A percentile compares a stretch with the other conserved stretches of the same genome.
Conservation (phyloP, 139 green algal genomes). For the Mesotaenium endlicherianum region DNA sequence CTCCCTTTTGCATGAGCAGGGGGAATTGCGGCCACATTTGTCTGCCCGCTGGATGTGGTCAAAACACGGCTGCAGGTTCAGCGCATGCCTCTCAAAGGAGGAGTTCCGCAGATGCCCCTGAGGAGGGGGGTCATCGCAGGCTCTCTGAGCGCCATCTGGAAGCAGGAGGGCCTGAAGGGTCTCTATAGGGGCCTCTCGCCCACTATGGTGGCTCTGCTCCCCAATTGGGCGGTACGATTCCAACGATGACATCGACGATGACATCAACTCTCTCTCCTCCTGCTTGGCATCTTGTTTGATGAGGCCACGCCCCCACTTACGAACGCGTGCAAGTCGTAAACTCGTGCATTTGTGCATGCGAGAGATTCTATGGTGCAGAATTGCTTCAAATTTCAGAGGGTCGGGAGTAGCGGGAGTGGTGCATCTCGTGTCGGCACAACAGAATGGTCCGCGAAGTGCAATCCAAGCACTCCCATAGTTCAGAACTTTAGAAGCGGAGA, state of each 20-base stretch:
- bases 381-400: no score
- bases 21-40: slow-evolving; percentile 77
- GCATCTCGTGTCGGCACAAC: no score
- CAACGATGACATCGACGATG: not conserved
- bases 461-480: no score
- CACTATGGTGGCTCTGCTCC: slow-evolving; percentile 90
- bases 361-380: no score
- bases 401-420: no score
- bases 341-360: no score
- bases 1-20: slow-evolving; percentile 31
- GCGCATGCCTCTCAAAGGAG: slow-evolving; percentile 43
- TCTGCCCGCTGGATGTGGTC: slow-evolving; percentile 95
- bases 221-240: slow-evolving; percentile 93
- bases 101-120: slow-evolving; percentile 3
- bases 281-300: no score
- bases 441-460: no score
- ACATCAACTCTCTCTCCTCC: no score
- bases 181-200: slow-evolving; percentile 90
- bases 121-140: slow-evolving; percentile 49
- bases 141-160: slow-evolving; percentile 75
- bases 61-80: slow-evolving; percentile 96
- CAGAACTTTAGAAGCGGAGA: no score
- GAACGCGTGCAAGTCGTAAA: no score
- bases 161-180: slow-evolving; percentile 75
- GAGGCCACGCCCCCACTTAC: no score